phyloP scores from a whole-genome alignment of 305 asterid species.

The Fraxinus albicans region DNA sequence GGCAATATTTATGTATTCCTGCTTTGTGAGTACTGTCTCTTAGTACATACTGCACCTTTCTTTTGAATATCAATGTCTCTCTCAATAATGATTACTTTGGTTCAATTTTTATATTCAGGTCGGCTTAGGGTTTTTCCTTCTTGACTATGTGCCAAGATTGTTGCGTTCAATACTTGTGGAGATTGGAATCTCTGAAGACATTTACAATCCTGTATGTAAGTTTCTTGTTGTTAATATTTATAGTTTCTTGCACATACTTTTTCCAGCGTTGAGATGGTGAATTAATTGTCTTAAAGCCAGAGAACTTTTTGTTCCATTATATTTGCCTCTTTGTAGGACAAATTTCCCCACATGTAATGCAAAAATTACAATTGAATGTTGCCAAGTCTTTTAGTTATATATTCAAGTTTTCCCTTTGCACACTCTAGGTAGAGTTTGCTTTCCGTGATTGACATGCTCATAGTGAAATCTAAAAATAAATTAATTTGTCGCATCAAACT shows the following conservation, averaged over 20 bases:
- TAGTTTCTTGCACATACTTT: slow-evolving; percentile 8
- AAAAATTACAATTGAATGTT: slow-evolving; percentile 5
- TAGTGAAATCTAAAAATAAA: not conserved
- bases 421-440: not conserved
- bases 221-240: slow-evolving; percentile 39
- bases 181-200: slow-evolving; percentile 79
- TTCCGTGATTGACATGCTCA: not conserved
- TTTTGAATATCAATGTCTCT: slow-evolving; percentile 5
- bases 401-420: not conserved
- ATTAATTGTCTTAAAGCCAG: slow-evolving; percentile 7
- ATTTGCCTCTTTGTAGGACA: slow-evolving; percentile 5
- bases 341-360: not conserved
- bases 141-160: slow-evolving; percentile 56
- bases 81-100: slow-evolving; percentile 18
- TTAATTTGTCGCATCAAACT: not conserved
- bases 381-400: not conserved
- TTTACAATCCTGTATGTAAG: slow-evolving; percentile 96
- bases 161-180: slow-evolving; percentile 54
- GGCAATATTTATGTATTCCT: slow-evolving; percentile 71
- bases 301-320: slow-evolving; percentile 11
- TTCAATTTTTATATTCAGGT: slow-evolving; percentile 44
- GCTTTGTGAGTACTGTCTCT: slow-evolving; percentile 57
- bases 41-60: not conserved
- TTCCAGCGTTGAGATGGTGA: slow-evolving; percentile 15
- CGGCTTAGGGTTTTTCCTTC: slow-evolving; percentile 79